Evolutionary conservation across 139 green algal species (phyloP), one percentile per base, ranked within the genome.

Genomic region (Monoraphidium neglectum): DNA sequence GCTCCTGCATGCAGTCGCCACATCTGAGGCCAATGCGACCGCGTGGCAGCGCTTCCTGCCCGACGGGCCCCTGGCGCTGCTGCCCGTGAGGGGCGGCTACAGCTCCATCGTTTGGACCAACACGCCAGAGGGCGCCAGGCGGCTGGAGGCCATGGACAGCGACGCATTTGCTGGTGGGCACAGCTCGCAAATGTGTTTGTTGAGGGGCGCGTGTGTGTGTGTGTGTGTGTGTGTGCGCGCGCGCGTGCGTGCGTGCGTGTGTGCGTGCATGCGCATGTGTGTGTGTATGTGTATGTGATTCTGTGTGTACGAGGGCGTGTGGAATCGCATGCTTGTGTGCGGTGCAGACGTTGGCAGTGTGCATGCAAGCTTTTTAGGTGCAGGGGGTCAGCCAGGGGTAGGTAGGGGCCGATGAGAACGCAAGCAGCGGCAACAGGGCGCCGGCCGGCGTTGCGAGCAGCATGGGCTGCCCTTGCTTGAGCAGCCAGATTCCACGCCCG

Each of bases 11-110:
- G n/a, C 28, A 32, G 66, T 81, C 1, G 66, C 43, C 28, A 83
- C 78, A 43, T 53, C 32, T 10, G 24, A 13, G 16, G 72, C 82
- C 35, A 85, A 87, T 65, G 46, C 57, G 18, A 93, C 88, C 54
- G 92, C 92, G 2, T 94, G 86, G 85, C 92, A 96, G 85, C 83
- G 90, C 26, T 97, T 97, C 74, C 88, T 97, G 67, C 87, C 87
- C 2, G 89, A 83, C 16, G 93, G 91, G 10, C 92, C 90, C 0
- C 68, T 97, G 38, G 92, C 93, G 4, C 86, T 97, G 70, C 87
- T 97, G 80, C 93, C 93, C 13, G 84, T 92, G 18, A 63, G 89
- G 1, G 83, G 76, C 4, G 92, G 91, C 24, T 87, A 75, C 59
- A 83, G 74, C 82, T 93, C 89, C 77, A 82, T 96, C 37, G 93